These are phyloP conservation scores for Phaeoacremonium minimum DNA, from an alignment of 2,329 filamentous ascomycete species.

Conservation along the genomic window DNA sequence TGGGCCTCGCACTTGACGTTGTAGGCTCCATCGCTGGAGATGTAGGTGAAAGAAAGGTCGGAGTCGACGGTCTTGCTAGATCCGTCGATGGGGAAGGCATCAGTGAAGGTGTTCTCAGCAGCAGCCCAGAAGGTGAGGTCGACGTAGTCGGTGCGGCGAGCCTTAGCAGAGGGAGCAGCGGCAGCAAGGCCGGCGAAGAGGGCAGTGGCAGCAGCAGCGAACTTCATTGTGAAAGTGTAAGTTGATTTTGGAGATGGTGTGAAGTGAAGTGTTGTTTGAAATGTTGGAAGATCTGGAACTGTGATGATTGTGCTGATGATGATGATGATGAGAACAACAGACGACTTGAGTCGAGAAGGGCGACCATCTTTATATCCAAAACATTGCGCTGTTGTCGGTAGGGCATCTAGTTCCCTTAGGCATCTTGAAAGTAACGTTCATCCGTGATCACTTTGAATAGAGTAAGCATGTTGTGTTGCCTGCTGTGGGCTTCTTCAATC, in stretches of 20 bases:
- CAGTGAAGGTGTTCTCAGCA: slow-evolving; percentile 8
- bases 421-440: too few relatives aligned
- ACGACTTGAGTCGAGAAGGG: neutral
- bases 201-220: slow-evolving; percentile 6
- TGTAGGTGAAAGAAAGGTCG: slow-evolving; percentile 10
- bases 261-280: neutral
- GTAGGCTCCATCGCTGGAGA: slow-evolving; percentile 5
- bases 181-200: slow-evolving; percentile 11
- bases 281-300: neutral
- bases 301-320: slow-evolving; percentile 1
- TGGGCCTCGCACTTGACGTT: slow-evolving; percentile 8
- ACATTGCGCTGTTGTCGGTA: too few relatives aligned
- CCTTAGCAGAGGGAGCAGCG: slow-evolving; percentile 6
- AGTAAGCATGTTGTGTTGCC: too few relatives aligned
- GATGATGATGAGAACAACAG: slow-evolving; percentile 2
- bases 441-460: too few relatives aligned
- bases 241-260: neutral
- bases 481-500: too few relatives aligned
- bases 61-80: slow-evolving; percentile 2
- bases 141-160: slow-evolving; percentile 4
- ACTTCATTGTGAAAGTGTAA: slow-evolving; percentile 7
- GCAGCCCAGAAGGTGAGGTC: slow-evolving; percentile 10
- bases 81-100: slow-evolving; percentile 8
- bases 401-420: too few relatives aligned
- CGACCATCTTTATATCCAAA: neutral